These are phyloP conservation scores for Agastache rugosa DNA, from an alignment of 257 asterid genomes.

Conservation along the genomic window DNA sequence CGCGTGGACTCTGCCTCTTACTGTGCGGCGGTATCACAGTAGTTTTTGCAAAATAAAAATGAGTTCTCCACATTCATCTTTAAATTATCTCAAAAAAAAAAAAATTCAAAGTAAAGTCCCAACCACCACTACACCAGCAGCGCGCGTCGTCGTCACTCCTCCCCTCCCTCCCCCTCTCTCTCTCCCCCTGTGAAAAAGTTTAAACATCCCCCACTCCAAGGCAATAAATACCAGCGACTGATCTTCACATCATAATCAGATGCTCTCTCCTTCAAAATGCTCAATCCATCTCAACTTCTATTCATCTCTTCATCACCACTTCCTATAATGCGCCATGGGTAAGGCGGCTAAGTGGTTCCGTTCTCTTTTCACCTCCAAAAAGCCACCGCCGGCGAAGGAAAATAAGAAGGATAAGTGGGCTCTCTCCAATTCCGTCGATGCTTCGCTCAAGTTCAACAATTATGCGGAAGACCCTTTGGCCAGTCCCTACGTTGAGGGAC, in stretches of 20 bases:
- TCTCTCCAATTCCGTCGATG: conserved; percentile 36
- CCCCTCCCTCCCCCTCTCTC: conserved; percentile 15
- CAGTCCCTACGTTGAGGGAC: conserved; percentile 51
- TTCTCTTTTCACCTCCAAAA: conserved; percentile 60
- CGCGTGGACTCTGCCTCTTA: too few species aligned
- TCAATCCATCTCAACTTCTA: conserved; percentile 7
- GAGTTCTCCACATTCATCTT: conserved; percentile 19
- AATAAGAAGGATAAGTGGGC: conserved; percentile 41
- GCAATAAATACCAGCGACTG: conserved; percentile 25
- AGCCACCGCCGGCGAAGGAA: conserved; percentile 38
- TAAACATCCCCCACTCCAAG: conserved; percentile 24
- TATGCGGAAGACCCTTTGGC: conserved; percentile 41
- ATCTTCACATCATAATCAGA: conserved; percentile 25
- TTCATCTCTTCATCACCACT: conserved; percentile 1
- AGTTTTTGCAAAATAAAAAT: not conserved
- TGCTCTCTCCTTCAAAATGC: conserved; percentile 41
- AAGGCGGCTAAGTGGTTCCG: conserved; percentile 73
- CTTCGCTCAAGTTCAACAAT: conserved; percentile 28
- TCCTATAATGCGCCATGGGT: conserved; percentile 70
- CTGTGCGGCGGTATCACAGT: too few species aligned
- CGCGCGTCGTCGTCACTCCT: conserved; percentile 38
- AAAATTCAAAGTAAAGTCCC: conserved; percentile 26
- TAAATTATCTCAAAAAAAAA: not conserved
- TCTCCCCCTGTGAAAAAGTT: not conserved
- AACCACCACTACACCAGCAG: conserved; percentile 43